phyloP scores from a whole-genome alignment of 106 monocot genomes.

The Dendrobium huoshanense region DNA sequence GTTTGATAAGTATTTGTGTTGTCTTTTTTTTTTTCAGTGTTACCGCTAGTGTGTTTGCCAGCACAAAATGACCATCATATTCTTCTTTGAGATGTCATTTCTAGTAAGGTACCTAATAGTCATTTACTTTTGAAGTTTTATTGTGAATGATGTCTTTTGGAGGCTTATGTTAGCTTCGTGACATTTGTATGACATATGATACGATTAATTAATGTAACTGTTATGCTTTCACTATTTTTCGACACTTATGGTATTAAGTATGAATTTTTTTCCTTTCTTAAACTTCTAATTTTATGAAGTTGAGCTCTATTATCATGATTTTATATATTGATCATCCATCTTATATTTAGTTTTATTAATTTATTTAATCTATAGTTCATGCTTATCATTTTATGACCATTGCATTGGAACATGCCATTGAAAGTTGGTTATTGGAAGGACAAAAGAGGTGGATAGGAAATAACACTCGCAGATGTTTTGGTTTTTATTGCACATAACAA shows the following conservation, averaged over 20 bases:
- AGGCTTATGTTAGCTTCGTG: slow-evolving; percentile 48
- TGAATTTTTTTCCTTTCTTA: background rate
- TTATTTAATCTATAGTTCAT: too few relatives aligned
- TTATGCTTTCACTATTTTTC: slow-evolving; percentile 84
- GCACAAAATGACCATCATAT: slow-evolving; percentile 85
- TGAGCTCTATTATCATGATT: background rate
- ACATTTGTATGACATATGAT: slow-evolving; percentile 95
- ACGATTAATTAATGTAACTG: slow-evolving; percentile 88
- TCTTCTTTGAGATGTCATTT: slow-evolving; percentile 83
- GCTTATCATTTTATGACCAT: too few relatives aligned
- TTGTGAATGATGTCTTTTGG: background rate
- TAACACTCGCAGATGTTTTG: too few relatives aligned
- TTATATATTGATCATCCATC: background rate
- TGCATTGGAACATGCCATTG: too few relatives aligned
- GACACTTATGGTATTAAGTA: slow-evolving; percentile 80
- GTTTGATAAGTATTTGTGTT: background rate
- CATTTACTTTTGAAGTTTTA: background rate
- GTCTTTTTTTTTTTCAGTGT: slow-evolving; percentile 27
- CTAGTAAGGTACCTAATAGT: slow-evolving; percentile 57
- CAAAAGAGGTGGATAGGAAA: too few relatives aligned
- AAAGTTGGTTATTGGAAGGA: too few relatives aligned
- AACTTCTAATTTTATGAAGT: background rate
- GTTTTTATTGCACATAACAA: too few relatives aligned
- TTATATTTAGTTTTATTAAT: too few relatives aligned
- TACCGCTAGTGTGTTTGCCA: slow-evolving; percentile 68